Evolutionary conservation across 2,329 filamentous ascomycete species (phyloP).

Genomic region (Gaeumannomyces tritici): DNA sequence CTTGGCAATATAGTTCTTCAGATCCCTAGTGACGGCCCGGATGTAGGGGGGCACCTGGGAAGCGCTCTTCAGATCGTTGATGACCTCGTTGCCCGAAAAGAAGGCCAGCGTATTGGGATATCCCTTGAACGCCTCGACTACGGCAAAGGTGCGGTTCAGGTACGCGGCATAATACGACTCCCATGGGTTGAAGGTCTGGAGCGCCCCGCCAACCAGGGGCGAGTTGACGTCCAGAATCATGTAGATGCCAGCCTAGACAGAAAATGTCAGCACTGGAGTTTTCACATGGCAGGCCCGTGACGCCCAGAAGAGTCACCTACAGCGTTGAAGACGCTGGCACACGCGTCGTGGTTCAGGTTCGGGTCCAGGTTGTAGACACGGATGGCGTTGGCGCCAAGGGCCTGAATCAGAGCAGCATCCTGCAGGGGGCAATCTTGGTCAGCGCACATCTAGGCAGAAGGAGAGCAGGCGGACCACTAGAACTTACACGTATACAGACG

Average conservation of each 20-base stretch:
- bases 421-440: not conserved
- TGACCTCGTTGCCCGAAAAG: slow-evolving; percentile 74
- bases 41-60: slow-evolving; percentile 58
- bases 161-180: slow-evolving; percentile 49
- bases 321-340: slow-evolving; percentile 58
- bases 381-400: slow-evolving; percentile 55
- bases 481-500: slow-evolving; percentile 38
- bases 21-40: slow-evolving; percentile 65
- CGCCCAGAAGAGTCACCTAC: slow-evolving; percentile 17
- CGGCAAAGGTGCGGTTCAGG: slow-evolving; percentile 56
- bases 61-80: slow-evolving; percentile 54
- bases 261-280: not conserved
- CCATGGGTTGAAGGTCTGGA: slow-evolving; percentile 46
- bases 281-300: not conserved
- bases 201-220: slow-evolving; percentile 46
- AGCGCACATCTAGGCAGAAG: not conserved
- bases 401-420: slow-evolving; percentile 57
- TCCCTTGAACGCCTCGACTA: slow-evolving; percentile 57
- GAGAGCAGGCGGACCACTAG: not conserved
- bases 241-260: slow-evolving; percentile 49
- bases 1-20: slow-evolving; percentile 72
- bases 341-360: slow-evolving; percentile 55
- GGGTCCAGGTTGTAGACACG: slow-evolving; percentile 63
- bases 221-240: slow-evolving; percentile 63
- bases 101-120: slow-evolving; percentile 62